These are phyloP conservation scores for Nigrograna mackinnonii DNA, from an alignment of 2,329 filamentous ascomycete species.

Conservation along the genomic window DNA sequence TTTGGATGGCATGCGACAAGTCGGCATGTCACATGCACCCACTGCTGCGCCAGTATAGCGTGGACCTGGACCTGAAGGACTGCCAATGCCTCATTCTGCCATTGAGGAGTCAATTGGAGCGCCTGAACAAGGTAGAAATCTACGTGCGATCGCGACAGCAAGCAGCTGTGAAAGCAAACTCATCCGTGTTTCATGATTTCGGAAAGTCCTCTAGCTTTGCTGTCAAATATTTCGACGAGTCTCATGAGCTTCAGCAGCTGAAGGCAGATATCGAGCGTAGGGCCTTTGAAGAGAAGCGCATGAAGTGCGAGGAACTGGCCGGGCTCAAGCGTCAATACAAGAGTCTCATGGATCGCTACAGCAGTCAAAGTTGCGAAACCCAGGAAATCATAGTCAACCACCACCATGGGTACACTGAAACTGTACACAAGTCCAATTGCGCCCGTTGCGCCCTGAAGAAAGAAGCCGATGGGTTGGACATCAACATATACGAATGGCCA, in stretches of 20 bases:
- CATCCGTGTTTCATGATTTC: conserved; percentile 30
- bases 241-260: conserved; percentile 42
- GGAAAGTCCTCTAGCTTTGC: conserved; percentile 46
- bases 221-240: conserved; percentile 54
- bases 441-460: conserved; percentile 31
- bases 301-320: conserved; percentile 23
- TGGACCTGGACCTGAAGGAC: conserved; percentile 45
- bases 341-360: conserved; percentile 11
- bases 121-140: conserved; percentile 50
- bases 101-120: conserved; percentile 47
- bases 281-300: conserved; percentile 30
- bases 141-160: conserved; percentile 48
- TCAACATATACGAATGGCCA: conserved; percentile 61
- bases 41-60: conserved; percentile 52
- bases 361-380: too few species aligned
- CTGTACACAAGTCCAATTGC: conserved; percentile 16
- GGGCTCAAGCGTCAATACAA: conserved; percentile 13
- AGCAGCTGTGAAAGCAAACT: conserved; percentile 28
- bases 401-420: too few species aligned
- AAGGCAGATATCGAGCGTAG: conserved; percentile 40
- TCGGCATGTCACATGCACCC: conserved; percentile 43
- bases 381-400: too few species aligned
- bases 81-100: conserved; percentile 53
- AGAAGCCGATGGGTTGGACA: conserved; percentile 44
- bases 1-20: conserved; percentile 63